Evolutionary conservation across 2,329 filamentous ascomycete species (phyloP).

Genomic region (Colletotrichum costaricense): DNA sequence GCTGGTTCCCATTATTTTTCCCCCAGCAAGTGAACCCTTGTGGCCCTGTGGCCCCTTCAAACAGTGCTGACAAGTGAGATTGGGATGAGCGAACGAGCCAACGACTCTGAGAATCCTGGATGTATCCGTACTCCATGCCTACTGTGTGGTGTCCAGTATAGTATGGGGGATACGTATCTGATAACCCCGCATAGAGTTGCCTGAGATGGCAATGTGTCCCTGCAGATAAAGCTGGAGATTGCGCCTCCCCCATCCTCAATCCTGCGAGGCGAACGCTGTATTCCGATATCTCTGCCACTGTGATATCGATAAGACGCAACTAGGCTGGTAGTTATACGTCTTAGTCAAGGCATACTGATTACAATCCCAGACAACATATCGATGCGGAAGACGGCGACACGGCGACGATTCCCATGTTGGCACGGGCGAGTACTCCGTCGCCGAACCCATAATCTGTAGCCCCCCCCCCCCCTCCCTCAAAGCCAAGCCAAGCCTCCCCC

Average conservation of each 20-base stretch:
- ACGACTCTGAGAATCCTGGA: background rate
- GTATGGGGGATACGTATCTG: slow-evolving; percentile 5
- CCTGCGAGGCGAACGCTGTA: background rate
- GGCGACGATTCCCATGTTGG: background rate
- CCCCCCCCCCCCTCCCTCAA: too few species aligned
- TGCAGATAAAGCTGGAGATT: slow-evolving; percentile 15
- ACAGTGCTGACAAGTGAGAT: slow-evolving; percentile 1
- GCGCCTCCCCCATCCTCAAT: background rate
- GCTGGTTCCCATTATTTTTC: background rate
- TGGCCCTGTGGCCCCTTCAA: background rate
- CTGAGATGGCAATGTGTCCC: background rate
- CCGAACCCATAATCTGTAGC: background rate
- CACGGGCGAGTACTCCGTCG: background rate
- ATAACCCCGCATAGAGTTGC: background rate
- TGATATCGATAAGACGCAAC: background rate
- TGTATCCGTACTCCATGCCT: too few species aligned
- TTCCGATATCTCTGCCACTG: background rate
- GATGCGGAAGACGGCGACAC: background rate
- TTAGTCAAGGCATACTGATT: background rate
- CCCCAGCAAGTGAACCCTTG: background rate
- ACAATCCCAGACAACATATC: too few species aligned
- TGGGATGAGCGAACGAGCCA: background rate
- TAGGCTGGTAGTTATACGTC: background rate
- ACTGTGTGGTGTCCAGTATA: too few species aligned
- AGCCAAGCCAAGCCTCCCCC: background rate